Evolutionary conservation across 768 basidiomycete genomes (phyloP).

Genomic region (Coprinopsis marcescibilis): DNA sequence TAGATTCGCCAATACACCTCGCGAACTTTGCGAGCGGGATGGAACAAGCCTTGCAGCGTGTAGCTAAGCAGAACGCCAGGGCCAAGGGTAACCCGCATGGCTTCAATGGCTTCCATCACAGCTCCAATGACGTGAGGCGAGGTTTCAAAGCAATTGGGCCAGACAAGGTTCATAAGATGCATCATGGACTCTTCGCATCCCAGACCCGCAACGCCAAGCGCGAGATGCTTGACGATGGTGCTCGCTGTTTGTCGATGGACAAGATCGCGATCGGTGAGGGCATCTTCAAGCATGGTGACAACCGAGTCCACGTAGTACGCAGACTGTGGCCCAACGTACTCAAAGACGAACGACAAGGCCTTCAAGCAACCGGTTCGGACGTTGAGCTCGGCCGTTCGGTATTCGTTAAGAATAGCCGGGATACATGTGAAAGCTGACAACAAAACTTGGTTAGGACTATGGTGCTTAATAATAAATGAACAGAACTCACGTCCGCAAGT

Average conservation of each 20-base stretch:
- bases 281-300: slow-evolving; percentile 97
- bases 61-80: slow-evolving; percentile 91
- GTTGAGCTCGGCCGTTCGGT: slow-evolving; percentile 96
- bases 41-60: slow-evolving; percentile 91
- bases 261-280: slow-evolving; percentile 94
- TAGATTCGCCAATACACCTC: slow-evolving; percentile 98
- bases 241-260: slow-evolving; percentile 98
- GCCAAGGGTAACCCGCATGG: slow-evolving; percentile 93
- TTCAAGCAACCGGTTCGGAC: slow-evolving; percentile 99
- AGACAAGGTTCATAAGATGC: slow-evolving; percentile 96
- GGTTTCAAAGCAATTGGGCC: slow-evolving; percentile 99
- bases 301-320: slow-evolving; percentile 97
- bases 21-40: slow-evolving; percentile 93
- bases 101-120: slow-evolving; percentile 97
- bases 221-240: slow-evolving; percentile 97
- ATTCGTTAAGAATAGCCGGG: slow-evolving; percentile 97
- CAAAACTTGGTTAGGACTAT: slow-evolving; percentile 11
- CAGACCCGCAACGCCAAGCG: slow-evolving; percentile 92
- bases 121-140: slow-evolving; percentile 97
- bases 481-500: slow-evolving; percentile 69
- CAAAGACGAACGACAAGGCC: slow-evolving; percentile 97
- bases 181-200: slow-evolving; percentile 98
- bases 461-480: slow-evolving; percentile 1
- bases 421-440: slow-evolving; percentile 89
- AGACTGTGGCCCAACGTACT: slow-evolving; percentile 96